Evolutionary conservation across 192 early-diverging fungal genomes (phyloP), one percentile per base, ranked within the genome.

Genomic region (Coemansia aciculifera): DNA sequence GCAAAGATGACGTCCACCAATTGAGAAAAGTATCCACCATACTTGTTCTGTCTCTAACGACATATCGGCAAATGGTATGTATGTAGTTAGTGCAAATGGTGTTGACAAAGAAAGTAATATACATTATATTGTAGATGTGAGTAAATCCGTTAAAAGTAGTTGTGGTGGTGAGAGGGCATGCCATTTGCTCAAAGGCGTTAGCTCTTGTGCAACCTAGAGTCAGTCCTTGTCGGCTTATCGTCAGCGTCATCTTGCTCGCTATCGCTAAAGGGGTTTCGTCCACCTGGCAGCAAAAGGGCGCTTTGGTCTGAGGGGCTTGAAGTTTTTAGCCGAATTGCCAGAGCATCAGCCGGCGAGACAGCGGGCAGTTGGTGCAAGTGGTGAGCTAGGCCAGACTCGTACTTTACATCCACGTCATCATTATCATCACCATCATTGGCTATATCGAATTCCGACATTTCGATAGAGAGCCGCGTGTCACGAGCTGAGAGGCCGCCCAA

Each of bases 381-480:
- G 19, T 59, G 31, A 10, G 2, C 31, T 24, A 59, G 21, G 15
- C 37, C 42, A n/a, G 29, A 29, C 38, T 29, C 49, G 57, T 60
- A 27, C 17, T 48, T 32, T 1, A 34, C 23, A 36, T 60, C 39
- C 38, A 46, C 23, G 32, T 61, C 38, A 17, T 40, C 24, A 5
- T 19, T 12, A 24, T 27, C 49, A 13, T 69, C 59, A 13, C 57
- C 63, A 19, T 24, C 61, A 44, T 73, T 65, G 65, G 37, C 59
- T 1, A 60, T 2, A 21, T 74, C 65, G 67, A 79, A 71, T 32
- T 74, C 75, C 4, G 65, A 49, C 63, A 74, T 44, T 13, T 77
- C 79, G 23, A 68, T 61, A 34, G 79, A 77, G 6, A 66, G 21
- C 40, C 59, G 69, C 10, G 64, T 36, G 13, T 46, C 68, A 11